phyloP scores from a whole-genome alignment of 352 stramenopile genomes.

The Pelagophyceae sp. region DNA sequence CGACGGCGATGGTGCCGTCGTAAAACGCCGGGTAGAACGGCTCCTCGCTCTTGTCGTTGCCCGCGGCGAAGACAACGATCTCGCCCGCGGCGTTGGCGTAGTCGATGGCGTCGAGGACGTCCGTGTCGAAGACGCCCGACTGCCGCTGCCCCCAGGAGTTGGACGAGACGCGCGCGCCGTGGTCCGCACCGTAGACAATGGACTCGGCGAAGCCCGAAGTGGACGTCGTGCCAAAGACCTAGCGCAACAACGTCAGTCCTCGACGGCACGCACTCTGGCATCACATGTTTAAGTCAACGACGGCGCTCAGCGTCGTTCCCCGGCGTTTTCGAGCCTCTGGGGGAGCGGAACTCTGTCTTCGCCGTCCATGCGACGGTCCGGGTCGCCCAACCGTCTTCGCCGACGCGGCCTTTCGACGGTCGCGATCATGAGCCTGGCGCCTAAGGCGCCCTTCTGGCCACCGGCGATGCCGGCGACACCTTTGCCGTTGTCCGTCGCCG shows the following conservation, averaged over 20 bases:
- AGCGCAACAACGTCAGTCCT: too few relatives aligned
- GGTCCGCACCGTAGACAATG: constrained; percentile 6
- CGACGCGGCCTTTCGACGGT: too few relatives aligned
- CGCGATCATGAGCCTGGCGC: constrained; percentile 10
- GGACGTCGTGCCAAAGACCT: background rate
- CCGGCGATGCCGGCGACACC: background rate
- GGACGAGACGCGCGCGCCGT: constrained; percentile 7
- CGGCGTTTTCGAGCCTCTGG: too few relatives aligned
- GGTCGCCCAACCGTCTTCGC: too few relatives aligned
- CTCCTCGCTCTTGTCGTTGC: background rate
- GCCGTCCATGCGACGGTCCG: too few relatives aligned
- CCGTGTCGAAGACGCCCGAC: background rate
- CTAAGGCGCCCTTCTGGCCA: background rate
- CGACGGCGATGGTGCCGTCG: background rate
- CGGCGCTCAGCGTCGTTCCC: too few relatives aligned
- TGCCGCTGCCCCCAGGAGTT: constrained; percentile 1
- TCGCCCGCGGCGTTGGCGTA: background rate
- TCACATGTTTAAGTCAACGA: too few relatives aligned
- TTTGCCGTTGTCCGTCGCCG: background rate
- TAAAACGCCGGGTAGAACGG: background rate
- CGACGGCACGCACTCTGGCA: too few relatives aligned
- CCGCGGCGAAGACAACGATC: constrained; percentile 15
- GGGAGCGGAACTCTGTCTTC: too few relatives aligned
- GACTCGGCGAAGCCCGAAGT: constrained; percentile 5
- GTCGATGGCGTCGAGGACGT: constrained; percentile 8